Evolutionary conservation across 805 yeast genomes (phyloP), one percentile per base, ranked within the genome.

Genomic region (Candida ulmi): DNA sequence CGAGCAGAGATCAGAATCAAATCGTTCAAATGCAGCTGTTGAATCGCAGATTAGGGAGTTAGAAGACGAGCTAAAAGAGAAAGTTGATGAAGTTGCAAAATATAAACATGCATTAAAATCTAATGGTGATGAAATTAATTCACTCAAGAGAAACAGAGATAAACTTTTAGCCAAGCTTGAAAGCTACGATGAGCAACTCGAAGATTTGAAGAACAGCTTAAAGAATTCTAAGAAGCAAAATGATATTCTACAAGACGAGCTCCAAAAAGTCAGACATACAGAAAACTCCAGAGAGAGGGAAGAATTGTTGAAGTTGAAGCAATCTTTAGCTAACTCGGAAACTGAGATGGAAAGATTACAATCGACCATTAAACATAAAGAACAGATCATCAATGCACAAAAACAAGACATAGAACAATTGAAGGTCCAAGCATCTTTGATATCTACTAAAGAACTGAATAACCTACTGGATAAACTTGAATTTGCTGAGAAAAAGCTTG

Each of bases 401-500:
- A 42, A 46, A 24, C 38, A 45, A 36, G 46, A 11, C 41, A 44
- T 41, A 17, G 53, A 27, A 44, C 55, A 34, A 23, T 45, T 37
- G 41, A 43, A 30, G 42, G 44, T 11, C 36, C 44, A 30, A 4
- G 33, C 7, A 17, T 6, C 24, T 9, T 6, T 26, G 13, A 26
- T 26, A 11, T 26, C 28, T 8, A 12, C 6, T 11, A 17, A 18
- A 4, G 24, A 30, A 18, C 33, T 8, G 16, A 28, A 17, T 5
- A 26, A 16, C 11, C 23, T 32, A 13, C n/a, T 15, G 5, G 23
- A 23, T 24, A 17, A 57, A 30, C 37, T 62, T 11, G 54, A 60
- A 13, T 1, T 55, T 55, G 9, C 44, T 63, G 7, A 64, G 63
- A 41, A 50, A 47, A 15, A 55, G 43, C 11, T 30, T 30, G 53